Conservation (phyloP, 148 eudicot species). For the Simmondsia chinensis region DNA sequence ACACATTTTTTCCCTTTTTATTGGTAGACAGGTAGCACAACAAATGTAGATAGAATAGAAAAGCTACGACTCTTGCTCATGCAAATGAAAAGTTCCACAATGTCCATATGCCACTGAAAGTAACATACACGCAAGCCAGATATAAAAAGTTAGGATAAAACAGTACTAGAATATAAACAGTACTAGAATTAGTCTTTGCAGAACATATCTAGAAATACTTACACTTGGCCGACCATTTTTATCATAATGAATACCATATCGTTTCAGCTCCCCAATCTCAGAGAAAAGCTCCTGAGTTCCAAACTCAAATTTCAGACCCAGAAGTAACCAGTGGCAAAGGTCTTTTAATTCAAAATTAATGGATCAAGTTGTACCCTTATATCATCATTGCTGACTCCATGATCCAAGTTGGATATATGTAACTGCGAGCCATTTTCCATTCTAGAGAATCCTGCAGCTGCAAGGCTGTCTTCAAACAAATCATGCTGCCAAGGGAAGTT, state of each 20-base stretch:
- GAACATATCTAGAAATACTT: conserved; percentile 6
- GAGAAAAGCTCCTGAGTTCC: conserved; percentile 82
- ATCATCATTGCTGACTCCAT: conserved; percentile 85
- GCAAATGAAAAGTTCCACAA: no score
- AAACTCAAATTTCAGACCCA: conserved; percentile 38
- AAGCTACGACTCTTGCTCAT: no score
- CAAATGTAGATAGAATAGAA: no score
- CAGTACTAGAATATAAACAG: no score
- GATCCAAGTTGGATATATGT: conserved; percentile 64
- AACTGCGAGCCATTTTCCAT: conserved; percentile 69
- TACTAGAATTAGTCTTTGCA: no score
- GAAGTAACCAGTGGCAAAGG: conserved; percentile 26
- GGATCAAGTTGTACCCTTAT: conserved; percentile 72
- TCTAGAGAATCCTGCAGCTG: conserved; percentile 71
- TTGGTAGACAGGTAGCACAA: no score
- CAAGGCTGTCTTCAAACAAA: conserved; percentile 82
- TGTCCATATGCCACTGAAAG: no score
- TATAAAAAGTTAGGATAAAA: not conserved
- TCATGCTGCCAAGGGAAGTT: conserved; percentile 76
- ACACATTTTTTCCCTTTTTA: no score
- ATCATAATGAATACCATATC: conserved; percentile 58
- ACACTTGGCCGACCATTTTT: conserved; percentile 86
- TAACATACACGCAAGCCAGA: no score
- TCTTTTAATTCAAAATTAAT: conserved; percentile 20
- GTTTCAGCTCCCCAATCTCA: conserved; percentile 76